phyloP scores from a whole-genome alignment of 306 rosid species.

The Oxytropis ochrocephala region DNA sequence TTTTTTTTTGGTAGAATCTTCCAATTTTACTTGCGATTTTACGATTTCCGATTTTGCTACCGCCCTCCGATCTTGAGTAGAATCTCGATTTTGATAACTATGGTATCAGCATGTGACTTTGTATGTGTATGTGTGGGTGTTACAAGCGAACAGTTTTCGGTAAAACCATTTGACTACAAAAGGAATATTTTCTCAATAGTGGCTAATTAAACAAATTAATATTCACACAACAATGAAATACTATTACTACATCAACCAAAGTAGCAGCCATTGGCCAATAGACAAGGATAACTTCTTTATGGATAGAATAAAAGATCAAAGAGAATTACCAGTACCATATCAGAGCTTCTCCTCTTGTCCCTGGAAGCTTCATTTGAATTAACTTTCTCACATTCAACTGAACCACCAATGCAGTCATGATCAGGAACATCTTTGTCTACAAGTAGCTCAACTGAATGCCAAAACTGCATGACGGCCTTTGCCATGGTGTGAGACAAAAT shows the following conservation, averaged over 20 bases:
- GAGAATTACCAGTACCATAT: constrained; percentile 37
- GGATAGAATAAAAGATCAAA: constrained; percentile 3
- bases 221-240: neutral
- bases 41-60: too few relatives aligned
- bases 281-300: neutral
- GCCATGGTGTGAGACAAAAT: constrained; percentile 73
- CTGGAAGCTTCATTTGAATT: constrained; percentile 33
- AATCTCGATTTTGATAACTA: too few relatives aligned
- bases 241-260: constrained; percentile 16
- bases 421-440: constrained; percentile 29
- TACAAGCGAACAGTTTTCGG: neutral
- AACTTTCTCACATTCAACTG: constrained; percentile 27
- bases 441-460: constrained; percentile 78
- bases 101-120: too few relatives aligned
- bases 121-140: neutral
- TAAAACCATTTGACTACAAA: constrained; percentile 12
- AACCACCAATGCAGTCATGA: constrained; percentile 18
- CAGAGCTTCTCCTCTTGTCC: constrained; percentile 32
- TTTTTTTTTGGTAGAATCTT: too few relatives aligned
- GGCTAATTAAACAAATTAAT: neutral
- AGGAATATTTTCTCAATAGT: neutral
- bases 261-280: neutral
- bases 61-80: too few relatives aligned
- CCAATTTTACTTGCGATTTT: too few relatives aligned
- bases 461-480: constrained; percentile 85